phyloP scores from a whole-genome alignment of 768 basidiomycete species.

The Rickenella mellea region DNA sequence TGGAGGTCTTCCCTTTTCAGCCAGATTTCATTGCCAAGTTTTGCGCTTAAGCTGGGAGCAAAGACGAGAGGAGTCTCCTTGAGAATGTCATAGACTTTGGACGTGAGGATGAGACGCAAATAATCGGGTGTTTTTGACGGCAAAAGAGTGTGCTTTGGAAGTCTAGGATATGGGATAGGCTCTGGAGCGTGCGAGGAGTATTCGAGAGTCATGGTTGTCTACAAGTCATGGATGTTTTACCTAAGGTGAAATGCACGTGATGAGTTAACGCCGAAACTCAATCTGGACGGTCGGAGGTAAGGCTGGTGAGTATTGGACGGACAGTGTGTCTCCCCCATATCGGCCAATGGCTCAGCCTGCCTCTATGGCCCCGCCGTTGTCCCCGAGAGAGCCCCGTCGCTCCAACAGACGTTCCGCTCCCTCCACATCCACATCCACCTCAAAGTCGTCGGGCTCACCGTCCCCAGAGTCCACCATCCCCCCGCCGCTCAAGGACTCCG shows the following conservation, averaged over 20 bases:
- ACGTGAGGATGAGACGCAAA: constrained; percentile 77
- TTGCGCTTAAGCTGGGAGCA: constrained; percentile 78
- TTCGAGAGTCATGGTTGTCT: constrained; percentile 41
- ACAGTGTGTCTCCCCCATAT: constrained; percentile 9
- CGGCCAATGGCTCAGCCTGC: constrained; percentile 48
- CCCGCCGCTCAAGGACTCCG: constrained; percentile 17
- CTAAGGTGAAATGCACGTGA: too few relatives aligned
- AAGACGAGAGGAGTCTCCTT: constrained; percentile 84
- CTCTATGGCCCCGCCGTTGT: constrained; percentile 69
- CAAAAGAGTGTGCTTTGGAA: constrained; percentile 56
- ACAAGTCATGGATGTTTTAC: neutral
- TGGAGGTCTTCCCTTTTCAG: constrained; percentile 97
- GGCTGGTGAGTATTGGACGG: too few relatives aligned
- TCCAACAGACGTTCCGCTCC: constrained; percentile 67
- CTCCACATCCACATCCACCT: constrained; percentile 55
- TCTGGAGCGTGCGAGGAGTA: constrained; percentile 61
- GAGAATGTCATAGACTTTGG: constrained; percentile 84
- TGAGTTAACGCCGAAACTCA: too few relatives aligned
- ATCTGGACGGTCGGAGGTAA: too few relatives aligned
- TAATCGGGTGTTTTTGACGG: constrained; percentile 73
- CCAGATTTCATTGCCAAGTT: constrained; percentile 89
- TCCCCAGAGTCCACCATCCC: constrained; percentile 30
- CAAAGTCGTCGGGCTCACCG: constrained; percentile 69
- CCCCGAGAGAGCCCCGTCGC: constrained; percentile 68
- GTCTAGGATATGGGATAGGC: constrained; percentile 56